Evolutionary conservation across 495 filamentous ascomycete genomes (phyloP), one percentile per base, ranked within the genome.

Genomic region (Durotheca rogersii): DNA sequence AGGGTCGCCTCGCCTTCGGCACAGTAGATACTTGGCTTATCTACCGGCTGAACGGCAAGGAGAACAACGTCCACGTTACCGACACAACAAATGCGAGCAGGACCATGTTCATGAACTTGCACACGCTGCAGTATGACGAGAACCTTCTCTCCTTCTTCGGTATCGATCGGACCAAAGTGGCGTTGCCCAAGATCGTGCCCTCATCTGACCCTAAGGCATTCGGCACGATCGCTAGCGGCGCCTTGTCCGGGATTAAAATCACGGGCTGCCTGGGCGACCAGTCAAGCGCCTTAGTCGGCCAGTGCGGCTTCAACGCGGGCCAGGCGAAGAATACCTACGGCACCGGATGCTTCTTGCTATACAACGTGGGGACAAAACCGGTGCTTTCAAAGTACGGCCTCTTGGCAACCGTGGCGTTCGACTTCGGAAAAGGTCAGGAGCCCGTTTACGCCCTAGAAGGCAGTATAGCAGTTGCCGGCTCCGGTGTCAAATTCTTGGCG

Each of bases 61-160:
- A 65, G 14, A 72, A 61, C 19, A 82, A 81, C 31, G 65, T 87
- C 35, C 82, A 88, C 53, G 88, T 97, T 37, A 93, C 92, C 2
- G 92, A 97, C 66, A 83, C 85, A 11, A 94, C 89, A 37, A 97
- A 97, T 66, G 91, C 92, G 20, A 93, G 88, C 11, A 72, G 92
- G 52, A 97, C 92, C 41, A 96, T 95, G 92, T 95, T 96, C 68
- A 90, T 95, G 83, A 93, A 96, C 68, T 76, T 97, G 27, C 79
- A 85, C 51, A 93, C 86, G 4, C 73, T 94, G 20, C 71, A 95
- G 61, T 97, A 96, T 64, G 89, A 94, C 63, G 82, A 93, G 43
- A 78, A 75, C 31, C 76, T 95, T 4, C 75, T 97, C 35, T 72
- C 82, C 15, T 97, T 94, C 72, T 96, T 96, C 67, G 81, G 81